Conservation (phyloP, 2,329 filamentous ascomycete species). For the Trichoderma sp. region DNA sequence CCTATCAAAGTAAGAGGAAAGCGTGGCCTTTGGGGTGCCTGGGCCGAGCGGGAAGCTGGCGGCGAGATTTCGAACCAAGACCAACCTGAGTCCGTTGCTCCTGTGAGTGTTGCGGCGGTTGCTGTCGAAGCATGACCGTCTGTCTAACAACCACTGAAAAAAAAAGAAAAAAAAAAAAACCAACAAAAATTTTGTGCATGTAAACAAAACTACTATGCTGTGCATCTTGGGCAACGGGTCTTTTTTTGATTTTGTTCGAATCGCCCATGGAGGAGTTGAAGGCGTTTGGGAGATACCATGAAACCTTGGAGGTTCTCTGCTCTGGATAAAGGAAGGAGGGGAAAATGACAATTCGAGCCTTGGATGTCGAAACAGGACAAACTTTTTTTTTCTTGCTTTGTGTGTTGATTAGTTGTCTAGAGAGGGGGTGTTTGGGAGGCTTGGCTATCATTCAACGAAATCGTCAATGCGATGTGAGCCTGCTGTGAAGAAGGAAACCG, state of each 20-base stretch:
- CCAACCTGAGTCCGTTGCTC: constrained; percentile 37
- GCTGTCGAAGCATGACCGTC: constrained; percentile 37
- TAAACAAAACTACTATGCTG: constrained; percentile 37
- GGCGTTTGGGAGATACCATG: constrained; percentile 42
- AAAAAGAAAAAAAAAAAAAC: neutral
- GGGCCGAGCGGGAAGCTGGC: constrained; percentile 77
- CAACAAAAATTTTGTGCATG: constrained; percentile 23
- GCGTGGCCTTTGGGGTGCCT: constrained; percentile 92
- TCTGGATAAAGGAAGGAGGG: constrained; percentile 23
- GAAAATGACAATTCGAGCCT: constrained; percentile 22
- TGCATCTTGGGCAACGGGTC: constrained; percentile 32
- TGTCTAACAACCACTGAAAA: neutral
- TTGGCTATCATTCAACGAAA: neutral
- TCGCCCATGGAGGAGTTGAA: constrained; percentile 34
- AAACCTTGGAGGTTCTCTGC: constrained; percentile 28
- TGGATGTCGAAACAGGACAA: constrained; percentile 19
- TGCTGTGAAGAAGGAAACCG: neutral
- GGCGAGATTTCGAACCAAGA: constrained; percentile 57
- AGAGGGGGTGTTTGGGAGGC: constrained; percentile 10
- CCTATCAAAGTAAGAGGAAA: constrained; percentile 84
- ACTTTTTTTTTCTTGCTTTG: neutral
- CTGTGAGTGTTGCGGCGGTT: constrained; percentile 33
- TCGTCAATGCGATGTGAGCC: neutral
- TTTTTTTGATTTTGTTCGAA: constrained; percentile 28
- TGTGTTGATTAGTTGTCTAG: constrained; percentile 13